Evolutionary conservation across 148 eudicot species (phyloP).

Genomic region (Chenopodium berlandieri): DNA sequence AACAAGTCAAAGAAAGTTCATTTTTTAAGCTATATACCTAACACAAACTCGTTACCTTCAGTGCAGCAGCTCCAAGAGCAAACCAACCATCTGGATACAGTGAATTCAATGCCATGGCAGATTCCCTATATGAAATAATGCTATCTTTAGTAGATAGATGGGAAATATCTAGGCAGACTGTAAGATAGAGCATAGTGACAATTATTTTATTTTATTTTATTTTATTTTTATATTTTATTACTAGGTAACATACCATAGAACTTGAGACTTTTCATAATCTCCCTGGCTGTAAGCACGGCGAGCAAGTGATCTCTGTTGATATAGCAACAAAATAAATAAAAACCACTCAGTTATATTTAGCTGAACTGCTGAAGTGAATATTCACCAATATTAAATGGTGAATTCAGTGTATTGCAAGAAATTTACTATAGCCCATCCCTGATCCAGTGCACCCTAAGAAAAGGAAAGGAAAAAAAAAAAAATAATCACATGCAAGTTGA

Average conservation of each 20-base stretch:
- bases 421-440: background rate
- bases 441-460: background rate
- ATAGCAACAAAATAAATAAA: slow-evolving; percentile 4
- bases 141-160: background rate
- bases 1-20: background rate
- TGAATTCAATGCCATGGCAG: slow-evolving; percentile 88
- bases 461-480: background rate
- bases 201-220: too few species aligned
- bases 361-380: background rate
- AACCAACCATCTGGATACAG: slow-evolving; percentile 98
- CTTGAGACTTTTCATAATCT: slow-evolving; percentile 69
- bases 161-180: background rate
- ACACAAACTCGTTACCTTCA: slow-evolving; percentile 48
- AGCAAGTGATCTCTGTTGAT: slow-evolving; percentile 79
- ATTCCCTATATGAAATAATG: slow-evolving; percentile 49
- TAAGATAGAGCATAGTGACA: background rate
- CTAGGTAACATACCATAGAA: slow-evolving; percentile 49
- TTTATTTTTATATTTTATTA: background rate
- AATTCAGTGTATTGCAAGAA: background rate
- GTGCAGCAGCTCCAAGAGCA: slow-evolving; percentile 96
- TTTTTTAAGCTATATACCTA: background rate
- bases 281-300: slow-evolving; percentile 84
- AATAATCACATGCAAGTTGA: background rate
- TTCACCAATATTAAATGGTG: background rate
- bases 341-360: background rate